These are phyloP conservation scores for Nitzschia sp. DNA, from an alignment of 108 stramenopile genomes.

Conservation along the genomic window DNA sequence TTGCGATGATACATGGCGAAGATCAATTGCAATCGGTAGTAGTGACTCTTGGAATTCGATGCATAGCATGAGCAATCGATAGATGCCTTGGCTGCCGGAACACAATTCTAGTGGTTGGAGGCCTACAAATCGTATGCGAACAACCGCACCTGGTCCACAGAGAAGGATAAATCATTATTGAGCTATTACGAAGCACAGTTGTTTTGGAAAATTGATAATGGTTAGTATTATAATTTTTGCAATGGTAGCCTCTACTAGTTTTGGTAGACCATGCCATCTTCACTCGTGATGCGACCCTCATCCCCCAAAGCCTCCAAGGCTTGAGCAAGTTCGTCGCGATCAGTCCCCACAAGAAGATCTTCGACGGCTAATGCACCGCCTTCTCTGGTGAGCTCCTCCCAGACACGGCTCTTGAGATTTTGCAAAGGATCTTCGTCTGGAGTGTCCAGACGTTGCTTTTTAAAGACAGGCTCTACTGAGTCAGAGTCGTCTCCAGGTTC, in stretches of 20 bases:
- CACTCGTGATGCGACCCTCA: conserved; percentile 53
- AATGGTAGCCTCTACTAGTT: conserved; percentile 4
- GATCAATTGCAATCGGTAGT: too few relatives aligned
- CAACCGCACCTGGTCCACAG: too few relatives aligned
- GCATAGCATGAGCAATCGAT: background rate
- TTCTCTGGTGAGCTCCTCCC: conserved; percentile 39
- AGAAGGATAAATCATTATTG: too few relatives aligned
- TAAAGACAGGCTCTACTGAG: conserved; percentile 27
- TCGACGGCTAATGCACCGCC: conserved; percentile 55
- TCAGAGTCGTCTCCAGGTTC: conserved; percentile 43
- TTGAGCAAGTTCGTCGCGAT: conserved; percentile 50
- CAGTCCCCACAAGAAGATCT: conserved; percentile 41
- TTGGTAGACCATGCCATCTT: conserved; percentile 54
- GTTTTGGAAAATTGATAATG: too few relatives aligned
- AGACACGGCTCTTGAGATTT: conserved; percentile 48
- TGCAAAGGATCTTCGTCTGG: conserved; percentile 19
- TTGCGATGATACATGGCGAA: conserved; percentile 54
- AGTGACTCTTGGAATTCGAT: background rate
- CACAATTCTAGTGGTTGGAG: too few relatives aligned
- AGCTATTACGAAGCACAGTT: too few relatives aligned
- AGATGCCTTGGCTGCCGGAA: too few relatives aligned
- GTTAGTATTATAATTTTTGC: too few relatives aligned
- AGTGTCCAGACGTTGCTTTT: conserved; percentile 26
- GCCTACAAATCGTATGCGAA: too few relatives aligned
- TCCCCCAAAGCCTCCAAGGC: conserved; percentile 50